phyloP scores from a whole-genome alignment of 495 filamentous ascomycete species.

The Trichoderma gamsii region DNA sequence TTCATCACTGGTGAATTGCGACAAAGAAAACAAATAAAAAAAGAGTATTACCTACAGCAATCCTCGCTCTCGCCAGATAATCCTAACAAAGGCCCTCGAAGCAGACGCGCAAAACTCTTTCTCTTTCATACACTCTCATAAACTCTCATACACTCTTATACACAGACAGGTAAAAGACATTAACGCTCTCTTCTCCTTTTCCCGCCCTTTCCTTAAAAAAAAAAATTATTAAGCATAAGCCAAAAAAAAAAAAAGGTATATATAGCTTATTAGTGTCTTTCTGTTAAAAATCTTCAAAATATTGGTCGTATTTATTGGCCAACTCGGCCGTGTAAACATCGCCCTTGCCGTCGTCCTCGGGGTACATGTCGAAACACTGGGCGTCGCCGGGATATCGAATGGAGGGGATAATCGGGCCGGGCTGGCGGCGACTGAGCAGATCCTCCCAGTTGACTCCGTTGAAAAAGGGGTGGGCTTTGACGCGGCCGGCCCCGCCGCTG shows the following conservation, averaged over 20 bases:
- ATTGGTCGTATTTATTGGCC: conserved; percentile 63
- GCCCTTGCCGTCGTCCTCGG: conserved; percentile 45
- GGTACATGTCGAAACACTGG: conserved; percentile 87
- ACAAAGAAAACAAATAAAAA: no score
- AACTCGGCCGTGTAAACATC: conserved; percentile 69
- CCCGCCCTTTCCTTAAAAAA: neutral
- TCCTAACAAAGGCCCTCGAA: no score
- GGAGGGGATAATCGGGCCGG: conserved; percentile 82
- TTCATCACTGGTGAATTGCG: no score
- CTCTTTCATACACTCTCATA: neutral
- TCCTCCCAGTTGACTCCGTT: conserved; percentile 77
- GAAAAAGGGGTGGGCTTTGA: conserved; percentile 89
- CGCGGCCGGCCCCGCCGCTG: conserved; percentile 67
- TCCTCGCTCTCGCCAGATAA: no score
- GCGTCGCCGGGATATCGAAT: conserved; percentile 76
- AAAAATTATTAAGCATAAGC: neutral
- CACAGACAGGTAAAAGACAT: neutral
- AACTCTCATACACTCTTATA: neutral
- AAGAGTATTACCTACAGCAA: no score
- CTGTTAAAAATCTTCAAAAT: conserved; percentile 70
- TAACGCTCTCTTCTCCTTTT: neutral
- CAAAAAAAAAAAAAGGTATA: neutral
- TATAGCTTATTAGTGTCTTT: neutral
- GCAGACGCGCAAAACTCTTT: neutral
- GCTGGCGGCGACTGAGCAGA: conserved; percentile 59